Evolutionary conservation across 2,329 filamentous ascomycete genomes (phyloP).

Genomic region (Chaetomium globosum): DNA sequence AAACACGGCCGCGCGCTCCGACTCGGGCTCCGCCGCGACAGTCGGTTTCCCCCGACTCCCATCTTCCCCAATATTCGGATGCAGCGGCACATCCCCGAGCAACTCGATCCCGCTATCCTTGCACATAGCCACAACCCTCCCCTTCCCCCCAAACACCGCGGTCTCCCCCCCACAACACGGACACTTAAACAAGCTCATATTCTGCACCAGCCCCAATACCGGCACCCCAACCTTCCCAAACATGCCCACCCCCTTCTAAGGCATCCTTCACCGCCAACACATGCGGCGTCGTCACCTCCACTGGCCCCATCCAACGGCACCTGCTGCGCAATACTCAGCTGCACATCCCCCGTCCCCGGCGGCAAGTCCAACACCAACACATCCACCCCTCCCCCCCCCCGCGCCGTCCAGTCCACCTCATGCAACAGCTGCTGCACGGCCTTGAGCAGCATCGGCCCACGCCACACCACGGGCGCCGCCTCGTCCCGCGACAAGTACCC

Average conservation of each 20-base stretch:
- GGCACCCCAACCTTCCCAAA: conserved; percentile 83
- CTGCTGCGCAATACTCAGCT: conserved; percentile 96
- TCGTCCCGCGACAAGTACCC: conserved; percentile 82
- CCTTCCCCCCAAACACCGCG: conserved; percentile 71
- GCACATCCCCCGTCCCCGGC: conserved; percentile 92
- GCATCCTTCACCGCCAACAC: conserved; percentile 91
- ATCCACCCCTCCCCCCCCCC: conserved; percentile 61
- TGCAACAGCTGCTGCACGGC: conserved; percentile 93
- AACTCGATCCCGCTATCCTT: conserved; percentile 73
- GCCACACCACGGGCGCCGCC: conserved; percentile 85
- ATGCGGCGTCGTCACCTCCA: conserved; percentile 93
- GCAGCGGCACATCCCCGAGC: conserved; percentile 84
- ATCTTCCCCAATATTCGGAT: conserved; percentile 83
- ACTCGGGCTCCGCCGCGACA: conserved; percentile 81
- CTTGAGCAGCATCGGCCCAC: conserved; percentile 96
- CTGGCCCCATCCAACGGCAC: conserved; percentile 81
- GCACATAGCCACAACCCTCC: conserved; percentile 70
- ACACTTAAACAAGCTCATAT: conserved; percentile 85
- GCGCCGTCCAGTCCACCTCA: conserved; percentile 82
- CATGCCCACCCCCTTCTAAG: conserved; percentile 86
- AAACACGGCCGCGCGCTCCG: conserved; percentile 72
- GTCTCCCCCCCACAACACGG: conserved; percentile 75
- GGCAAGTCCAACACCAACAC: conserved; percentile 88
- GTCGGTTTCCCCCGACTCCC: conserved; percentile 86
- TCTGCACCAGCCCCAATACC: conserved; percentile 84